Base-by-base conservation (phyloP, 1,284 basidiomycete genomes). In the Golubevia sp. region DNA sequence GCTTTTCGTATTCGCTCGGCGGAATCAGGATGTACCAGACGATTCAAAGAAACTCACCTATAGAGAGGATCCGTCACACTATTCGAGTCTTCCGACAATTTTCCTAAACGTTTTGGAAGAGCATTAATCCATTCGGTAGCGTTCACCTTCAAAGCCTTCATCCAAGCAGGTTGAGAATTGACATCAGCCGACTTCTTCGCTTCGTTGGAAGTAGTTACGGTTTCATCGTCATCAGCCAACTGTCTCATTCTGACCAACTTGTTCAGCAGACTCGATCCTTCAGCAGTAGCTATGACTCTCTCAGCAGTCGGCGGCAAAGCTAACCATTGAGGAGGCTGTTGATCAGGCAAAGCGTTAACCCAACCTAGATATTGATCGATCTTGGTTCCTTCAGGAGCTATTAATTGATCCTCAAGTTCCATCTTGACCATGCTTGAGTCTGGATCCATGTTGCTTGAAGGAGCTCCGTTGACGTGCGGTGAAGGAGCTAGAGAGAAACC, bases 261-360 rank as follows among this genome's bases (percentile, higher is more conserved):
- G 63, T 64, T 73, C 44, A 83, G 58, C 59, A 76, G 57, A 1
- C 62, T 63, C 4, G 62, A 60, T 49, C 74, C 76, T 38, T 75
- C 76, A 8, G 74, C 73, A 8, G 70, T 76, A 1, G 80, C 80
- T 30, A 77, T 76, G 58, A 77, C 74, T 54, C 76, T 74, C 55
- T 83, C 79, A 2, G 80, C 79, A 25, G 67, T 77, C 2, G 79
- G 70, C 49, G 80, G 77, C 58, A 83, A 65, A 5, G 73, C 71
- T 26, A 83, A 68, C 80, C 80, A 83, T 55, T 77, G 70, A 15
- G 76, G 73, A 8, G 80, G 80, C 61, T 83, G 80, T 56, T 82
- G 77, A 48, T 82, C 77, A 48, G 79, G 79, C 49, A 83, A 60
- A 18, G 65, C 67, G 38, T 70, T 67, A 2, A 75, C 74, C 81